These are phyloP conservation scores for Diaporthe batatas DNA, from an alignment of 2,329 filamentous ascomycete species.

Conservation along the genomic window DNA sequence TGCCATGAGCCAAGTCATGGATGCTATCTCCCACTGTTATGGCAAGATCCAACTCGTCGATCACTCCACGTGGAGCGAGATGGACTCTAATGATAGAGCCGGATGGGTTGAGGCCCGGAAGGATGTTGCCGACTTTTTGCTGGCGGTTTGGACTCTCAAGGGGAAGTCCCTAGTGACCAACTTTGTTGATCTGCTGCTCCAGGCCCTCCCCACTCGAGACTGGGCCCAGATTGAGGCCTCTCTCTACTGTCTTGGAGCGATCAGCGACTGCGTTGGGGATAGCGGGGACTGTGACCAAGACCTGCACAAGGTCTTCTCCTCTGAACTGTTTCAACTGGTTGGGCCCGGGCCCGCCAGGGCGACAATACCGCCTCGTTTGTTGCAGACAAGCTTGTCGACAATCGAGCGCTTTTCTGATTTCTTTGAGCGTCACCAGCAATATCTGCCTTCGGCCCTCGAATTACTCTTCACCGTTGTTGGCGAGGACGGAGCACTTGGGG, in stretches of 20 bases:
- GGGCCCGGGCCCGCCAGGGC: slow-evolving; percentile 57
- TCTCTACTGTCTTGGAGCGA: slow-evolving; percentile 73
- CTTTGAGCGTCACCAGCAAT: slow-evolving; percentile 77
- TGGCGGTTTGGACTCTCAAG: slow-evolving; percentile 75
- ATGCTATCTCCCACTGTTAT: slow-evolving; percentile 76
- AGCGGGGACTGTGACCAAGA: slow-evolving; percentile 69
- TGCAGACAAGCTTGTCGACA: slow-evolving; percentile 76
- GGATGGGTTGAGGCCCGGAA: slow-evolving; percentile 80
- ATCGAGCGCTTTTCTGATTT: slow-evolving; percentile 82
- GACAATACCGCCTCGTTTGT: slow-evolving; percentile 71
- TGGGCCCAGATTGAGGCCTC: slow-evolving; percentile 74
- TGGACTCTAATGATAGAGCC: slow-evolving; percentile 77
- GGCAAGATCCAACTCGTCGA: slow-evolving; percentile 78
- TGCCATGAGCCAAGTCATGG: slow-evolving; percentile 71
- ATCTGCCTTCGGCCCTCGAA: slow-evolving; percentile 78
- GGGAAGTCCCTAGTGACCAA: slow-evolving; percentile 68
- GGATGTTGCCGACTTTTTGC: slow-evolving; percentile 83
- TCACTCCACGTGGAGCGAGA: slow-evolving; percentile 67
- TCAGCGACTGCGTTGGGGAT: slow-evolving; percentile 75
- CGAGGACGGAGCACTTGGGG: slow-evolving; percentile 68
- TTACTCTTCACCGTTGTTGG: slow-evolving; percentile 80
- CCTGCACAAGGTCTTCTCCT: slow-evolving; percentile 72
- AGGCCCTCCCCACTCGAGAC: slow-evolving; percentile 60
- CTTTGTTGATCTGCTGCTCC: slow-evolving; percentile 68
- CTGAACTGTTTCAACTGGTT: slow-evolving; percentile 69